Evolutionary conservation across 2,329 filamentous ascomycete species (phyloP), one percentile per base, ranked within the genome.

Genomic region (Exophiala mesophila): DNA sequence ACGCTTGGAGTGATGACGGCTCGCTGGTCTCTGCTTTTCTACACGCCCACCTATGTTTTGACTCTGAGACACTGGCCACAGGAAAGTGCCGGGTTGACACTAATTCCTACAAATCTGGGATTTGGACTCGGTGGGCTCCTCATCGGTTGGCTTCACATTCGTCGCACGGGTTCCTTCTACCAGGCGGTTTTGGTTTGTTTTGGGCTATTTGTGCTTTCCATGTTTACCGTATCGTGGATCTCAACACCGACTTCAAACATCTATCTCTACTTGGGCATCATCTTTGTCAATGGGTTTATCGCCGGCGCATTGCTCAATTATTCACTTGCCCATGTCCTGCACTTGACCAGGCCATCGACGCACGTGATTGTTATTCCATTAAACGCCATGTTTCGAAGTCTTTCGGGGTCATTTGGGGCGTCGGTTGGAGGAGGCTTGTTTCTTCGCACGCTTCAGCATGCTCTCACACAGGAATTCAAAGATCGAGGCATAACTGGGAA

Each of bases 1-100:
- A 85, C 88, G 36, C 72, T 89, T 0, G 80, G 83, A 15, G 76
- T 88, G 60, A 90, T 94, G 85, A 80, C 85, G 59, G 75, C 83
- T 2, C 81, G 88, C 44, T 94, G 86, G 87, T 74, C 74, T 5
- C 73, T 94, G 2, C 70, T 94, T 5, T 92, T 88, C 68, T 94
- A 88, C 63, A 76, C 82, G 0, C 87, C 88, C 0, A 78, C 88
- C 31, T 89, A 87, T 55, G 83, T 85, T 23, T 78, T 92, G 44
- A 83, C 85, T 3, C 82, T 92, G 2, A 78, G 82, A 2, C 77
- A 77, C 41, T 83, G 83, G 67, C 65, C 74, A 1, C 82, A 85
- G 0, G 82, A 84, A 1, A 69, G 77, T 1, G 83, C 85, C 2
- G 88, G 87, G 3, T 74, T 83, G 3, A 82, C 90, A 24, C 73